Conservation (phyloP, 2,329 filamentous ascomycete genomes). For the Colletotrichum eleusines region DNA sequence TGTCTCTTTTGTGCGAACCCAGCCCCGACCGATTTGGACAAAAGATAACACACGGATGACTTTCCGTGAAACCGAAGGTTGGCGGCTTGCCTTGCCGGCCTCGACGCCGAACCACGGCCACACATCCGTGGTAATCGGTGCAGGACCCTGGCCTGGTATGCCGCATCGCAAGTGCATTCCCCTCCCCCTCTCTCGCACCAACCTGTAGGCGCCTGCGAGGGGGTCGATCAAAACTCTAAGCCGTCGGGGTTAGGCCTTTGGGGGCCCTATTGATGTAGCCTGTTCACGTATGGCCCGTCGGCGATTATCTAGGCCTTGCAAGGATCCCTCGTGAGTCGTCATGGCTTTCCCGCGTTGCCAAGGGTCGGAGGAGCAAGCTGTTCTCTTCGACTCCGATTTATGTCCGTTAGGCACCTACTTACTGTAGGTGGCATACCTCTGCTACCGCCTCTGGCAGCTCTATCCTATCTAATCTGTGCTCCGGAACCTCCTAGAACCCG, state of each 20-base stretch:
- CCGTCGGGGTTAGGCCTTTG: slow-evolving; percentile 40
- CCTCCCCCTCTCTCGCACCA: not conserved
- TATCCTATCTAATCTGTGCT: slow-evolving; percentile 37
- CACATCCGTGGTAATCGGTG: not conserved
- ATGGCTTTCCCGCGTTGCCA: slow-evolving; percentile 34
- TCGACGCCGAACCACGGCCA: slow-evolving; percentile 4
- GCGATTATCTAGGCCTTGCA: slow-evolving; percentile 37
- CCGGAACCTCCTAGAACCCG: slow-evolving; percentile 11
- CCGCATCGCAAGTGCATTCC: not conserved
- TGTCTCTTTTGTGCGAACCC: not conserved
- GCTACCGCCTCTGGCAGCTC: slow-evolving; percentile 19
- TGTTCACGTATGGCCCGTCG: slow-evolving; percentile 28
- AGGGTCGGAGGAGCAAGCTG: slow-evolving; percentile 9
- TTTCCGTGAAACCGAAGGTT: slow-evolving; percentile 12
- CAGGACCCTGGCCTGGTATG: not conserved
- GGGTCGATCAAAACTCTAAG: slow-evolving; percentile 22
- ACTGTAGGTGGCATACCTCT: not conserved
- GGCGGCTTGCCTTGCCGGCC: not conserved
- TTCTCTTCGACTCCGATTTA: slow-evolving; percentile 35
- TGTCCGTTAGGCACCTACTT: slow-evolving; percentile 25
- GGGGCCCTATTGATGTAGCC: not conserved
- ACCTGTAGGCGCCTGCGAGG: slow-evolving; percentile 7
- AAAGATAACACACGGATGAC: slow-evolving; percentile 1
- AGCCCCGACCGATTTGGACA: not conserved
- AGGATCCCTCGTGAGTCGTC: slow-evolving; percentile 15